Evolutionary conservation across 805 yeast species (phyloP), one percentile per base, ranked within the genome.

Genomic region (Candida silvicultrix): DNA sequence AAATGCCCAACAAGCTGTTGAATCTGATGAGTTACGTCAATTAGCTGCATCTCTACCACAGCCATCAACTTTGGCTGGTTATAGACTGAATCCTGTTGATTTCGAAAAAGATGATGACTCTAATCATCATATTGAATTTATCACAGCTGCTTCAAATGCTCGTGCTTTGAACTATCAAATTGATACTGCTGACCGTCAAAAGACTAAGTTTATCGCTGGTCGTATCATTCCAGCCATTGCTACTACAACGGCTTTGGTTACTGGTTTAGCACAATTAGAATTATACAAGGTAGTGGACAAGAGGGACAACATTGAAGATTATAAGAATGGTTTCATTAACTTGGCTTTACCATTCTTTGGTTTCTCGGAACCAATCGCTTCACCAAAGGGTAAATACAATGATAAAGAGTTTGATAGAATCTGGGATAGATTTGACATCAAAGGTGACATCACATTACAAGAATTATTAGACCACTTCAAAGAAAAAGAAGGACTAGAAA

Each of bases 181-280:
- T 55, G 96, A 89, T 60, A 71, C 89, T 12, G 97, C 92, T 34
- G 97, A 92, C 61, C 80, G 82, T 51, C 81, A 83, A 43, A 88
- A 85, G 71, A 94, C 99, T 35, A 94, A 94, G 71, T 89, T 92
- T 59, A 92, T 94, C 64, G 99, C 99, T 7, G 99, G 99, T 41
- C 83, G 95, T 68, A 94, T 94, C 55, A 94, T 94, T 55, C 99
- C 99, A 15, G 99, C 99, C 19, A 94, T 94, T 71, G 99, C 99
- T 34, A 94, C 99, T 2, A 94, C 99, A 1, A 94, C 99, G n/a
- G 95, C 97, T 10, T 71, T 90, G 55, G 99, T 94, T 20, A 88
- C 99, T 7, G 99, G 99, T 41, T 74, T 94, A 59, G 95, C 89
- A 21, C 87, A 95, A 59, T 70, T 94, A 54, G 99, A 94, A 68